These are phyloP conservation scores for Nigrospora osmanthi DNA, from an alignment of 2,329 filamentous ascomycete species.

Conservation along the genomic window DNA sequence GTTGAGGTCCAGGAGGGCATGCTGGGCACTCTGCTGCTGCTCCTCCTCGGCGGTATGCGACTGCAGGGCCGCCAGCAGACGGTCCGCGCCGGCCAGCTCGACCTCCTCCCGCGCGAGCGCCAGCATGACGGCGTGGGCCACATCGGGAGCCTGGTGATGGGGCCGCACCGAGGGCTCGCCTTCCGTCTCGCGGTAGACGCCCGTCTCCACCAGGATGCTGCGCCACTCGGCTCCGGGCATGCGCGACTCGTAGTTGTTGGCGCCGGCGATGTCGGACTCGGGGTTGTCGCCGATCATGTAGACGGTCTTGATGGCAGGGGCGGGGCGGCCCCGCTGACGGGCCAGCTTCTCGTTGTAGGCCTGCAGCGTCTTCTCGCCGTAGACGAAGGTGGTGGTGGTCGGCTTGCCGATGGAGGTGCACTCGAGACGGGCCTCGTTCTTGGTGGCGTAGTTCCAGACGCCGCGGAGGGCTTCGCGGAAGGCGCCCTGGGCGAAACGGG, in stretches of 20 bases:
- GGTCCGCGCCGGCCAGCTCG: too few relatives aligned
- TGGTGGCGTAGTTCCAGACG: slow-evolving; percentile 44
- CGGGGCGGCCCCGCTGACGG: neutral
- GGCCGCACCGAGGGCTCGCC: slow-evolving; percentile 43
- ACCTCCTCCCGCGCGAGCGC: slow-evolving; percentile 27
- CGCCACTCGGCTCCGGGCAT: slow-evolving; percentile 50
- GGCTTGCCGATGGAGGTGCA: slow-evolving; percentile 62
- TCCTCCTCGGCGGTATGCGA: too few relatives aligned
- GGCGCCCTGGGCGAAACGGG: slow-evolving; percentile 62
- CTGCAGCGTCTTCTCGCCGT: slow-evolving; percentile 52
- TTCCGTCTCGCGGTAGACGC: slow-evolving; percentile 46
- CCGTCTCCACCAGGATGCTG: slow-evolving; percentile 59
- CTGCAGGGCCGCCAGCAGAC: too few relatives aligned
- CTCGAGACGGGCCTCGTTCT: slow-evolving; percentile 34
- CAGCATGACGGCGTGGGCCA: slow-evolving; percentile 59
- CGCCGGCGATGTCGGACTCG: slow-evolving; percentile 62
- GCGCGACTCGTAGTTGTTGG: slow-evolving; percentile 51
- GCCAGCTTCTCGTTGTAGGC: slow-evolving; percentile 12
- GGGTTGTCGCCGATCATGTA: slow-evolving; percentile 70
- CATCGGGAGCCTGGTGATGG: slow-evolving; percentile 48
- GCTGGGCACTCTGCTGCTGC: too few relatives aligned
- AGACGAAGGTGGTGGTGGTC: slow-evolving; percentile 53
- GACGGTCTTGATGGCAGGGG: slow-evolving; percentile 36
- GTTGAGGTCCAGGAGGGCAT: too few relatives aligned
- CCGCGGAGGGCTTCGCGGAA: slow-evolving; percentile 59